Base-by-base conservation (phyloP, 2,329 filamentous ascomycete genomes). In the Xylariaceae sp. region DNA sequence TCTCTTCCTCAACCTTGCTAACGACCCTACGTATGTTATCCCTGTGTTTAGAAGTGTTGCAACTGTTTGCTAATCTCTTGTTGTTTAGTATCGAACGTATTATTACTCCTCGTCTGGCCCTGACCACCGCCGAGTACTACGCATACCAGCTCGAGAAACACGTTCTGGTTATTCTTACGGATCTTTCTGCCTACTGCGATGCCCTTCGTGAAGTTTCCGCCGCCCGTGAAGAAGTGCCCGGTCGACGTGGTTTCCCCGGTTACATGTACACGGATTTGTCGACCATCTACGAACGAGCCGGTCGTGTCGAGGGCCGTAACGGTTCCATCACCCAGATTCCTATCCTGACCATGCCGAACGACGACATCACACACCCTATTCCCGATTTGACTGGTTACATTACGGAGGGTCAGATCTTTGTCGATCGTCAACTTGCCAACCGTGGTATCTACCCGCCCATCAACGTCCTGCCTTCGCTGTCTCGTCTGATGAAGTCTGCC, bases 251-350 rank as follows among this genome's bases (percentile, higher is more conserved):
- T 84, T 99, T 94, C 81, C 94, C 94, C 56, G 94, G 94, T 90
- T 99, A 99, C 84, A 99, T 99, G 94, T 99, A 99, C 83, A 99
- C 94, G 68, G 95, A 99, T 86, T 89, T 99, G 87, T 97, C 94
- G 61, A 99, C 94, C 73, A 97, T 99, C 71, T 99, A 99, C 82
- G 94, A 99, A 80, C 92, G 94, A 80, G 94, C 94, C 69, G 94
- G 94, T 73, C 94, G 94, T 89, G 94, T 99, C 54, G 82, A 91
- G 72, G 95, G 95, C 69, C 90, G 95, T 70, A 97, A 97, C 72
- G 94, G 95, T 62, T 99, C 94, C 70, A 99, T 99, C 71, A 99
- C 95, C 17, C 94, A 99, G 79, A 97, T 99, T 71, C 94, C 94
- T 62, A 99, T 99, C 74, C 77, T 99, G 78, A 97, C 94, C 68